These are phyloP conservation scores for Acephala macrosclerotiorum DNA, from an alignment of 2,329 filamentous ascomycete genomes.

Conservation along the genomic window DNA sequence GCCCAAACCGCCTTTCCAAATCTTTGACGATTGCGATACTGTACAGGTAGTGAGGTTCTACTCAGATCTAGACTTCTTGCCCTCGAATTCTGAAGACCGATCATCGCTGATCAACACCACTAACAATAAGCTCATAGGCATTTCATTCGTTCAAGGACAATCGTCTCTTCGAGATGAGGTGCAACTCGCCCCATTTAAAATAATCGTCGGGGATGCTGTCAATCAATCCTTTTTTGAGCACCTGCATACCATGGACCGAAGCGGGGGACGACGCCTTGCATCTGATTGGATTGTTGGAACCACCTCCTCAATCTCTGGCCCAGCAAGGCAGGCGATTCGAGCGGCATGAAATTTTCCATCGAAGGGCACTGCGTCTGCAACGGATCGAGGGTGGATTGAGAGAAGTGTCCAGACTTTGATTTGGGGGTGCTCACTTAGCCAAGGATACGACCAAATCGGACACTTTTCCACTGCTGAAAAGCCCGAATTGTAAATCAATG, in stretches of 20 bases:
- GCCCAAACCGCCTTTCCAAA: background rate
- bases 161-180: slow-evolving; percentile 12
- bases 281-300: slow-evolving; percentile 22
- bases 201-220: slow-evolving; percentile 19
- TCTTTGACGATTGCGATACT: too few relatives aligned
- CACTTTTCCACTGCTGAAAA: slow-evolving; percentile 7
- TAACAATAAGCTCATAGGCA: slow-evolving; percentile 17
- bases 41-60: slow-evolving; percentile 5
- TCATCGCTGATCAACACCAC: slow-evolving; percentile 32
- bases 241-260: slow-evolving; percentile 12
- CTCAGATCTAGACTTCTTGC: slow-evolving; percentile 6
- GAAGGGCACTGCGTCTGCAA: background rate
- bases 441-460: background rate
- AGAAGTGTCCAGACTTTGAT: background rate
- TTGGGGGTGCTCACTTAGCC: background rate
- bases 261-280: slow-evolving; percentile 14
- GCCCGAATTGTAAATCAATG: background rate
- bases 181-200: slow-evolving; percentile 5
- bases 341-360: background rate
- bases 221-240: slow-evolving; percentile 26
- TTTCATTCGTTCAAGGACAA: slow-evolving; percentile 24
- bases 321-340: slow-evolving; percentile 7
- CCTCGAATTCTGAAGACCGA: slow-evolving; percentile 17
- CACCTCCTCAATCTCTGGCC: slow-evolving; percentile 4
- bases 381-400: background rate